Conservation (phyloP, 768 basidiomycete genomes). For the Macrolepiota dolichaula region DNA sequence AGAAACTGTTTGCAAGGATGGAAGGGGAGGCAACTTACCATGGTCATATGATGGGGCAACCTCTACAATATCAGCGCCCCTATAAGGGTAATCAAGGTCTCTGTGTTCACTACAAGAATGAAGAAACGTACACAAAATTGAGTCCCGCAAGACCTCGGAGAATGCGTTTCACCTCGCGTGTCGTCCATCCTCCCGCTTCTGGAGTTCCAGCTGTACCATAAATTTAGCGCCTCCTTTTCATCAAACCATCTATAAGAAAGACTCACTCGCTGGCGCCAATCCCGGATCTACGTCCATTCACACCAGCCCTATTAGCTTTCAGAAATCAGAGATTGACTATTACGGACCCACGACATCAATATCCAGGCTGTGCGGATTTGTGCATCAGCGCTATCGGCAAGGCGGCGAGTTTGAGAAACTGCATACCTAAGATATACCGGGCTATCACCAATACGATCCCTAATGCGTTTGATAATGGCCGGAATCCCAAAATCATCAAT, state of each 20-base stretch:
- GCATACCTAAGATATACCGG: slow-evolving; percentile 77
- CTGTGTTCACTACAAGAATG: not conserved
- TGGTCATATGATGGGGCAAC: slow-evolving; percentile 74
- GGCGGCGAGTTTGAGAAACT: not conserved
- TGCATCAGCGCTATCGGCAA: not conserved
- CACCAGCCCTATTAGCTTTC: not conserved
- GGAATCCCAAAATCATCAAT: slow-evolving; percentile 76
- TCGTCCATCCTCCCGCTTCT: slow-evolving; percentile 83
- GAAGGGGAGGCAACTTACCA: slow-evolving; percentile 33
- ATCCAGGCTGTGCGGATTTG: slow-evolving; percentile 45
- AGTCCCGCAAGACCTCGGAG: slow-evolving; percentile 75
- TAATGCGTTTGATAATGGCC: slow-evolving; percentile 69
- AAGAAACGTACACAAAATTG: slow-evolving; percentile 69
- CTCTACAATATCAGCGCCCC: slow-evolving; percentile 72
- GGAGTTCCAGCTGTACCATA: slow-evolving; percentile 67
- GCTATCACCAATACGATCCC: slow-evolving; percentile 63
- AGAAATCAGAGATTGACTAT: not conserved
- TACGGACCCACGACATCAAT: slow-evolving; percentile 75
- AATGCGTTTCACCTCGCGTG: slow-evolving; percentile 77
- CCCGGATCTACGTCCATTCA: slow-evolving; percentile 51
- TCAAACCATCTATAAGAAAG: not conserved
- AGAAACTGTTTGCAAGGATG: not conserved
- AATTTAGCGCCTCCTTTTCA: not conserved
- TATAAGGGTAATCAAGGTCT: slow-evolving; percentile 18
- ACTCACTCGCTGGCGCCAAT: slow-evolving; percentile 74